Percentiles rank a stretch among this genome's conserved stretches.
Evolutionary conservation across 805 yeast species (phyloP).

Genomic region (Candida gorgasii): DNA sequence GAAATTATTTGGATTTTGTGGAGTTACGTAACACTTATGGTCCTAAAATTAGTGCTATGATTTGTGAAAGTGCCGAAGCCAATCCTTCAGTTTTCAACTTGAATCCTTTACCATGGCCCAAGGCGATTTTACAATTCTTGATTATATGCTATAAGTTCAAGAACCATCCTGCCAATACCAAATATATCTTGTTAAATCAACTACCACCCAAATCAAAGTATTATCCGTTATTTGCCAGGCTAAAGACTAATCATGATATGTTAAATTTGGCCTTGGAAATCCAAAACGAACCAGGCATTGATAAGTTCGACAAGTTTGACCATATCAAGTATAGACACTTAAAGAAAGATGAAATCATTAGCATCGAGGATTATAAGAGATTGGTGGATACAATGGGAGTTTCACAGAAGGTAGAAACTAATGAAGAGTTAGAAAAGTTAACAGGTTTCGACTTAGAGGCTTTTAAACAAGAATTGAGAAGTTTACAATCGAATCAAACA

Average conservation of each 20-base stretch:
- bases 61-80: conserved; percentile 86
- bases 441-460: conserved; percentile 10
- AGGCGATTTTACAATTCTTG: conserved; percentile 56
- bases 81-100: conserved; percentile 76
- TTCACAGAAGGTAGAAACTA: conserved; percentile 33
- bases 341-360: conserved; percentile 29
- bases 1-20: conserved; percentile 52
- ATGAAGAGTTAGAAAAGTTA: conserved; percentile 19
- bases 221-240: conserved; percentile 54
- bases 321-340: conserved; percentile 30
- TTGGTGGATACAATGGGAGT: neutral
- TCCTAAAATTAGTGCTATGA: conserved; percentile 80
- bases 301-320: conserved; percentile 34
- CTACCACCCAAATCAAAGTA: conserved; percentile 71
- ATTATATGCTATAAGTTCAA: conserved; percentile 54
- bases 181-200: conserved; percentile 76
- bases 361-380: conserved; percentile 12
- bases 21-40: conserved; percentile 50
- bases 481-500: neutral
- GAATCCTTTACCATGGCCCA: conserved; percentile 52
- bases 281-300: conserved; percentile 35
- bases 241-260: conserved; percentile 55
- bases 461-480: neutral
- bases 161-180: conserved; percentile 71
- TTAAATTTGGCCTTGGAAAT: conserved; percentile 34